phyloP scores from a whole-genome alignment of 129 eudicot genomes.

The Helichrysum umbraculigerum region DNA sequence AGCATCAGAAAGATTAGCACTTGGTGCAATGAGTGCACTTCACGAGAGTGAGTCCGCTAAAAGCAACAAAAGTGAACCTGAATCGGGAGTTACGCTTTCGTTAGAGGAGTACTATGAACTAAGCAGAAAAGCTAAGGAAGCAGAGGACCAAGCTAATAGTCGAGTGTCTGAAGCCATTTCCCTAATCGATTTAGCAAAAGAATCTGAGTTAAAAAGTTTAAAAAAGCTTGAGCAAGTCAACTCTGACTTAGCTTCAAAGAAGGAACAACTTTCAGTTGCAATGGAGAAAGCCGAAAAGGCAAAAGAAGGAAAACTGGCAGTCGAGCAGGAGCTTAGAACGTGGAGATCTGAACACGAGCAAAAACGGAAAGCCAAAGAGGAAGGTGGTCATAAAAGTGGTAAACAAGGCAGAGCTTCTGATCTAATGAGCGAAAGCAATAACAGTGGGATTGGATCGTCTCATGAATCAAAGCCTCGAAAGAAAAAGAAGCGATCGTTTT shows the following conservation, averaged over 20 bases:
- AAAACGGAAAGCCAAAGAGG: slow-evolving; percentile 43
- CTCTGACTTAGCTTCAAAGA: slow-evolving; percentile 43
- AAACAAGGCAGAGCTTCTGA: slow-evolving; percentile 17
- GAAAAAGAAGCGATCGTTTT: slow-evolving; percentile 59
- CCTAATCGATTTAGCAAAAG: slow-evolving; percentile 62
- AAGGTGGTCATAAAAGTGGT: slow-evolving; percentile 20
- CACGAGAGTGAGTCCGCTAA: slow-evolving; percentile 63
- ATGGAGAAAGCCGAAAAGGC: slow-evolving; percentile 65
- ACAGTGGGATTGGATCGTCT: slow-evolving; percentile 46
- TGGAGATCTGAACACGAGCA: slow-evolving; percentile 74
- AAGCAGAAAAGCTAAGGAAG: slow-evolving; percentile 68
- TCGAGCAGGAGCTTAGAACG: slow-evolving; percentile 65
- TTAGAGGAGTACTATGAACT: slow-evolving; percentile 80
- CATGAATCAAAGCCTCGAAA: slow-evolving; percentile 36
- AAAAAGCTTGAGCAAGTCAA: slow-evolving; percentile 55
- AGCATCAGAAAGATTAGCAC: slow-evolving; percentile 73
- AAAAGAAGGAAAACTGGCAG: slow-evolving; percentile 61
- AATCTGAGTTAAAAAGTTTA: slow-evolving; percentile 50
- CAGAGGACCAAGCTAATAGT: slow-evolving; percentile 65
- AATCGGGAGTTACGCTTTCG: slow-evolving; percentile 54
- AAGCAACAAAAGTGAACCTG: slow-evolving; percentile 32
- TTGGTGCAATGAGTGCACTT: slow-evolving; percentile 70
- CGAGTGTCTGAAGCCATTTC: slow-evolving; percentile 59
- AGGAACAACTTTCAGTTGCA: slow-evolving; percentile 48
- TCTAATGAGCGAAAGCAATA: slow-evolving; percentile 28